Base-by-base conservation (phyloP, 805 yeast genomes). In the Ogataea chonburiensis region DNA sequence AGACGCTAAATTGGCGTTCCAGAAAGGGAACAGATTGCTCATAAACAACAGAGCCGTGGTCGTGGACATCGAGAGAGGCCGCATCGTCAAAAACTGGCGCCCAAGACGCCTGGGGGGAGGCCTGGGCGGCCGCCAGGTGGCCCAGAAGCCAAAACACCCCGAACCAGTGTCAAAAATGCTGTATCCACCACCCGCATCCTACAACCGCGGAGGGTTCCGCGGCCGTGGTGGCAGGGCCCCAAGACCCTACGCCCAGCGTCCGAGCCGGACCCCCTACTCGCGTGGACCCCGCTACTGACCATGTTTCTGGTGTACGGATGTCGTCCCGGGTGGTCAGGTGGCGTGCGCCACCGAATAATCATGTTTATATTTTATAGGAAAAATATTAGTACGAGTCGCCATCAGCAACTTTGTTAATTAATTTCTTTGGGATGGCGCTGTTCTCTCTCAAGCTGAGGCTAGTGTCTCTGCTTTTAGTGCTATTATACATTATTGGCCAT, bases 81-180 rank as follows among this genome's bases (percentile, higher is more conserved):
- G 93, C 29, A 58, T 77, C 1, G 71, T 74, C 11, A 72, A 81
- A 37, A 73, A 70, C 46, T 85, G 89, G 83, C 71, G 69, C 37
- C 93, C 94, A 0, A 56, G 83, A 49, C 58, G 91, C 40, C 65
- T 91, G 3, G 96, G 96, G 1, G 97, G 97, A 4, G 97, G 97
- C 0, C 60, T 85, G n/a, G 97, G 97, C 4, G 96, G 96, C 1
- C 44, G 62, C 35, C 31, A 32, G 12, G 37, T 41, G 19, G 41
- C 32, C 4, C 38, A 36, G 18, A 35, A 38, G 13, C 34, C 32
- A 30, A 40, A 28, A 23, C 30, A 23, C 12, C 29, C 7, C 10
- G 38, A 25, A 23, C 33, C 35, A n/a, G 34, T 27, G 15, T 28
- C 38, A 5, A 40, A 40, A 25, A 41, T 34, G 24, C 28, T 38